Percentiles rank a stretch among this genome's conserved stretches.
Conservation (phyloP, 768 basidiomycete species). For the Suillus ampliporus region DNA sequence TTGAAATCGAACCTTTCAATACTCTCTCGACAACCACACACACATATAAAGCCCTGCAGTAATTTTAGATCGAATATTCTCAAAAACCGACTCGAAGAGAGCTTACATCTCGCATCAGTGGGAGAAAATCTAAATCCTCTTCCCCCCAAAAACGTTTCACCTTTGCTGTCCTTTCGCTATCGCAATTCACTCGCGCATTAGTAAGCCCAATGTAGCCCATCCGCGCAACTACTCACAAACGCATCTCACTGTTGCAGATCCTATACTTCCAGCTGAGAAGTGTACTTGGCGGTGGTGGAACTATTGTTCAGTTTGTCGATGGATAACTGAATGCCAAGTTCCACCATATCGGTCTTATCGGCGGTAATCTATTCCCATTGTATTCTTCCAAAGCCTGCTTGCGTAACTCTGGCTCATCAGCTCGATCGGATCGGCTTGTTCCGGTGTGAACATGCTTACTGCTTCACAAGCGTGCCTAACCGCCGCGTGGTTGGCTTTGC, state of each 20-base stretch:
- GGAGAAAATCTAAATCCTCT: no score
- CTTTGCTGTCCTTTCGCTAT: no score
- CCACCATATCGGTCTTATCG: background rate
- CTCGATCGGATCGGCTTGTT: constrained; percentile 9
- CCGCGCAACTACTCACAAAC: background rate
- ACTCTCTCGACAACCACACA: no score
- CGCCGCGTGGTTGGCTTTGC: no score
- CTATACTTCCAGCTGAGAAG: background rate
- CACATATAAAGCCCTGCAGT: no score
- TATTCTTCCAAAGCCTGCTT: background rate
- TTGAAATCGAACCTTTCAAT: no score
- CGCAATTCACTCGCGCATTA: no score
- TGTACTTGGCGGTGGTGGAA: background rate
- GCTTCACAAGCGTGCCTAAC: background rate
- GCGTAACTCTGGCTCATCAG: constrained; percentile 12
- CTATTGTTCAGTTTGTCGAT: constrained; percentile 6
- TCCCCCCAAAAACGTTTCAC: no score
- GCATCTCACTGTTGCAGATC: background rate
- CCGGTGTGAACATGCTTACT: background rate
- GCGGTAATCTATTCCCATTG: background rate
- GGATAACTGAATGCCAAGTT: background rate
- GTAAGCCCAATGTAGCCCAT: background rate
- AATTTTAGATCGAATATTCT: no score
- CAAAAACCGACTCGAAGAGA: no score
- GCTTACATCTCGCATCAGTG: no score